These are phyloP conservation scores for Stromatinia cepivora DNA, from an alignment of 2,329 filamentous ascomycete species.

Conservation along the genomic window DNA sequence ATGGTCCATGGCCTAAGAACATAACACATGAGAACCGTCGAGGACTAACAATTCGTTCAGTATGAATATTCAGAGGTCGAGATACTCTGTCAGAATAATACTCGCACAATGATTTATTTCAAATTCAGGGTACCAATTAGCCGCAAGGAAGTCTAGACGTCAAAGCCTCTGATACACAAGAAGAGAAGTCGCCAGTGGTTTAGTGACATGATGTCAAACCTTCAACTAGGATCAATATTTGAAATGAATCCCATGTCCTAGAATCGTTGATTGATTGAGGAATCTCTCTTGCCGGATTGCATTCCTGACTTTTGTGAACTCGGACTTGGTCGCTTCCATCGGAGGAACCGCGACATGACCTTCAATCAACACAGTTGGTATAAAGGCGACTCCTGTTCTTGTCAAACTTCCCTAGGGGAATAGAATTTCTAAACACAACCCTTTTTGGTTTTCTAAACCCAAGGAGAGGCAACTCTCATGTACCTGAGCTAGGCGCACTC, in stretches of 20 bases:
- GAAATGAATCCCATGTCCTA: neutral
- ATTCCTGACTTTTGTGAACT: neutral
- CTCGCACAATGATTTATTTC: neutral
- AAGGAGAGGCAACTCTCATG: no score
- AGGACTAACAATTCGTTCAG: neutral
- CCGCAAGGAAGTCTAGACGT: neutral
- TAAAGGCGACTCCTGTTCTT: neutral
- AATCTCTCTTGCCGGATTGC: neutral
- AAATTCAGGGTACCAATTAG: neutral
- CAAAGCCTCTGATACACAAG: neutral
- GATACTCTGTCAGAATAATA: neutral
- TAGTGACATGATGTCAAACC: neutral
- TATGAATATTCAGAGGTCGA: neutral
- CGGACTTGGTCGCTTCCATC: neutral
- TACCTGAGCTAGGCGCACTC: slow-evolving; percentile 2
- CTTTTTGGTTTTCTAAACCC: neutral
- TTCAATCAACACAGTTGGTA: no score
- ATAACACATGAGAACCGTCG: neutral
- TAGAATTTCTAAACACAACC: neutral
- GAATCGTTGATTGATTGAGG: neutral
- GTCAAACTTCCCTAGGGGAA: neutral
- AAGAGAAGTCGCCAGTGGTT: neutral
- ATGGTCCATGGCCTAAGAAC: neutral
- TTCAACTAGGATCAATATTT: no score
- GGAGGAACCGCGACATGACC: neutral